Percentiles rank a stretch among this genome's conserved stretches.
Conservation (phyloP, 176 grass and related monocot genomes). For the Panicum miliaceum region DNA sequence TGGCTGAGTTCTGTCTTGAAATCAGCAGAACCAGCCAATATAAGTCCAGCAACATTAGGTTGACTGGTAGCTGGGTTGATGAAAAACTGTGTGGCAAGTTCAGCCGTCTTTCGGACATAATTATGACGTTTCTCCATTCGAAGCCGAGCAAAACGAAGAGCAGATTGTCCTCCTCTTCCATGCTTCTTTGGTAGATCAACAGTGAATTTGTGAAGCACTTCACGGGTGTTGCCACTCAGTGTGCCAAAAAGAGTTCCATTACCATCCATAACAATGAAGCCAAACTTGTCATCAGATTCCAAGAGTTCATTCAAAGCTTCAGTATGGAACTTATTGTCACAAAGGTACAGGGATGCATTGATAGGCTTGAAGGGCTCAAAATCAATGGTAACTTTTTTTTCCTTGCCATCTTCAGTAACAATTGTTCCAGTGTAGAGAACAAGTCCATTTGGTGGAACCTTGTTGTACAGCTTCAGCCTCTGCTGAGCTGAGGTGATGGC, state of each 20-base stretch:
- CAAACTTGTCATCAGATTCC: constrained; percentile 83
- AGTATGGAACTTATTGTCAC: constrained; percentile 80
- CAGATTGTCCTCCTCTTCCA: constrained; percentile 77
- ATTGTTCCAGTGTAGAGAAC: constrained; percentile 82
- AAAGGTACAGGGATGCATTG: constrained; percentile 77
- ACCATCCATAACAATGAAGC: constrained; percentile 83
- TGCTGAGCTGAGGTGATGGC: constrained; percentile 87
- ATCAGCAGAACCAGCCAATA: constrained; percentile 81
- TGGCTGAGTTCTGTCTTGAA: constrained; percentile 83
- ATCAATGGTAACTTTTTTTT: constrained; percentile 84
- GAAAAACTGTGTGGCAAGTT: constrained; percentile 78
- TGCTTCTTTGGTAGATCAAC: constrained; percentile 87
- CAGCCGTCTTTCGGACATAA: constrained; percentile 80
- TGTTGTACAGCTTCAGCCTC: constrained; percentile 78
- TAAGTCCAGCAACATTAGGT: constrained; percentile 74
- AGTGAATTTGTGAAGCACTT: constrained; percentile 77
- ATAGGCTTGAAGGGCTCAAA: constrained; percentile 77
- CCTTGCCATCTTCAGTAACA: constrained; percentile 78
- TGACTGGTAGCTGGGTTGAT: constrained; percentile 83
- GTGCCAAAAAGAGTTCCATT: constrained; percentile 82
- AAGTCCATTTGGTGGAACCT: constrained; percentile 71
- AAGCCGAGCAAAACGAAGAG: constrained; percentile 72
- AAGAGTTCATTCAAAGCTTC: constrained; percentile 78
- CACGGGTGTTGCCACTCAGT: constrained; percentile 72
- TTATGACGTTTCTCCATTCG: constrained; percentile 83